Base-by-base conservation (phyloP, 768 basidiomycete genomes). In the Cubamyces lactineus region DNA sequence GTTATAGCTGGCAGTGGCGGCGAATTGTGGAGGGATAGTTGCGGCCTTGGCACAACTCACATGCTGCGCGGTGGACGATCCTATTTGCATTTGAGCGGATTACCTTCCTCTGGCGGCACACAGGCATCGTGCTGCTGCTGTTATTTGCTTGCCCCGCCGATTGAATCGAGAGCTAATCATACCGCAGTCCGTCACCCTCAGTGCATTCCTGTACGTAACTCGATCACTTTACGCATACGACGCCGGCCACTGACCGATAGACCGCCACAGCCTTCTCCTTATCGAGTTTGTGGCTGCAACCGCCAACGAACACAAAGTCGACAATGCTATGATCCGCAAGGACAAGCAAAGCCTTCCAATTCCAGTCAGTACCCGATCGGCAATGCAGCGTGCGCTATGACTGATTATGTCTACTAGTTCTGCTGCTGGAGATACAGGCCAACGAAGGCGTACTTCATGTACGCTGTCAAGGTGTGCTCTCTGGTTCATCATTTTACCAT, bases 361-460 rank as follows among this genome's bases (percentile, higher is more conserved):
- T 13, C 92, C 91, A 4, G 82, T 85, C 65, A 68, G 84, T 76
- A 21, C 21, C 5, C 5, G 3, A 2, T 39, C 19, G 2, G 3
- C 23, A 26, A 16, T 39, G 28, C 43, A 39, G 42, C 39, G 26
- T 38, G n/a, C 28, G 17, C 15, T 19, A 21, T 56, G 34, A 12
- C 28, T 23, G 15, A 46, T 30, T n/a, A 24, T 34, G 13, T 26
- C 19, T 26, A 3, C 9, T 70, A 92, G 89, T 85, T 94, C 66
- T 92, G 91, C 72, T 93, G 80, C 70, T 91, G 86, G 85, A 79
- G 89, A 69, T 94, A 89, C 71, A 79, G 91, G 16, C 91, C 92
- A 0, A 91, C 91, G 16, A 94, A 92, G 85, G 79, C 88, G 2
- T 94, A 96, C 75, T 96, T 96, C 72, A 91, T 96, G 86, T 88